Conservation (phyloP, 1,284 basidiomycete genomes). For the Fomes fomentarius region DNA sequence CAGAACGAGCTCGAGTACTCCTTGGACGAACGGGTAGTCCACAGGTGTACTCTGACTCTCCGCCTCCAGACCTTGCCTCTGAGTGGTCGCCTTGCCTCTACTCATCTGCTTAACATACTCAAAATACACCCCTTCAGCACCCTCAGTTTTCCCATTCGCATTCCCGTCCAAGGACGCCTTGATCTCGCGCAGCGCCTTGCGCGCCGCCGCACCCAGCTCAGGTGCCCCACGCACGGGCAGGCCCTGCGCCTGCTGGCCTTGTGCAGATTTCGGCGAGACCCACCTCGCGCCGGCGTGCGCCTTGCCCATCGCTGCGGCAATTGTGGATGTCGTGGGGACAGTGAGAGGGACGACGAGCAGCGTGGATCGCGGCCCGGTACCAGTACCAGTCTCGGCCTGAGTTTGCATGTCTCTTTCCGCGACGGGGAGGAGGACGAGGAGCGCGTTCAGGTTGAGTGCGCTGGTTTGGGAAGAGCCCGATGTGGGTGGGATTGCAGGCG, state of each 20-base stretch:
- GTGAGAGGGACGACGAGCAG: slow-evolving; percentile 61
- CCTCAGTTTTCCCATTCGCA: slow-evolving; percentile 17
- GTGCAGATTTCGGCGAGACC: slow-evolving; percentile 35
- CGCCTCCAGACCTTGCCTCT: slow-evolving; percentile 4
- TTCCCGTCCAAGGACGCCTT: slow-evolving; percentile 19
- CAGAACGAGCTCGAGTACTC: slow-evolving; percentile 49
- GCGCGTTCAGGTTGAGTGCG: slow-evolving; percentile 40
- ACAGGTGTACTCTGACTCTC: slow-evolving; percentile 27
- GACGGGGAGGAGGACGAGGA: slow-evolving; percentile 57
- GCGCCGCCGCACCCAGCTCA: slow-evolving; percentile 35
- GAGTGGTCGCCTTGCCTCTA: slow-evolving; percentile 19
- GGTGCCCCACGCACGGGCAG: slow-evolving; percentile 3
- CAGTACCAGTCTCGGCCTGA: too few species aligned
- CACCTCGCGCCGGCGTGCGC: slow-evolving; percentile 52
- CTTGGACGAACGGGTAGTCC: slow-evolving; percentile 58
- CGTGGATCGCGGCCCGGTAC: slow-evolving; percentile 42
- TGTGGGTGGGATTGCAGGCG: slow-evolving; percentile 25
- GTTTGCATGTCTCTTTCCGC: slow-evolving; percentile 19
- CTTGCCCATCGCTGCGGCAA: slow-evolving; percentile 64
- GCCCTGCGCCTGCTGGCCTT: background rate
- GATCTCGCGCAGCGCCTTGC: slow-evolving; percentile 44
- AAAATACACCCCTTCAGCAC: slow-evolving; percentile 53
- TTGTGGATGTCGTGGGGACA: slow-evolving; percentile 54
- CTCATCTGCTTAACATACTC: slow-evolving; percentile 47
- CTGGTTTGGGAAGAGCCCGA: slow-evolving; percentile 1